Conservation (phyloP, 805 yeast species). For the Hanseniaspora vineae region DNA sequence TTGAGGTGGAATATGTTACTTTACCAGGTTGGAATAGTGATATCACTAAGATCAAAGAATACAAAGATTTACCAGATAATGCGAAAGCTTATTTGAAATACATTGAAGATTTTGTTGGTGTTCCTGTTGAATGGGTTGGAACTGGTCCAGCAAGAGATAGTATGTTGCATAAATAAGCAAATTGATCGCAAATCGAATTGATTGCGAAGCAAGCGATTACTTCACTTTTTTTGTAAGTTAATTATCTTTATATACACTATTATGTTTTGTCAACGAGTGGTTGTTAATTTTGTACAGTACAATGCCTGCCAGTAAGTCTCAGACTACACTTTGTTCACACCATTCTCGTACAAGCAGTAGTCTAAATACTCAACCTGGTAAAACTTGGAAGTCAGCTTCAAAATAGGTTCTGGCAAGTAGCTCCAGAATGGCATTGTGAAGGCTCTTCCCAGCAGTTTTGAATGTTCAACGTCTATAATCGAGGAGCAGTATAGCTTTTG, state of each 20-base stretch:
- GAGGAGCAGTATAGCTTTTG: constrained; percentile 30
- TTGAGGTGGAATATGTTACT: constrained; percentile 83
- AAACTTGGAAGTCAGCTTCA: constrained; percentile 10
- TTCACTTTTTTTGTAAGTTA: no score
- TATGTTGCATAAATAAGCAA: constrained; percentile 51
- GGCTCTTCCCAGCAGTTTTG: constrained; percentile 40
- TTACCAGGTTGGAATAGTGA: constrained; percentile 91
- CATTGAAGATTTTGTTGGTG: constrained; percentile 74
- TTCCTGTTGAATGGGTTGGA: constrained; percentile 94
- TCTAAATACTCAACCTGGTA: constrained; percentile 32
- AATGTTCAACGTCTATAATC: constrained; percentile 41
- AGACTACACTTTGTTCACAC: no score
- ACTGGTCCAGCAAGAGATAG: constrained; percentile 96
- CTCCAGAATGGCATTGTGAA: constrained; percentile 36
- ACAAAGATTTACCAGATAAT: constrained; percentile 72
- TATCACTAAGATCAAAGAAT: constrained; percentile 57
- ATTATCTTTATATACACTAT: no score
- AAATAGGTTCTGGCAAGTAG: constrained; percentile 10
- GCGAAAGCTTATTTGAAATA: constrained; percentile 74
- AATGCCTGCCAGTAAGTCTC: no score
- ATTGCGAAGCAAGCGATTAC: no score
- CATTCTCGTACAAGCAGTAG: constrained; percentile 37
- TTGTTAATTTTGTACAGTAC: background rate
- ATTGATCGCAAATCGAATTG: no score
- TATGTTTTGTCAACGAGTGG: background rate